Percentiles rank a stretch among this genome's conserved stretches.
Evolutionary conservation across 2,329 filamentous ascomycete species (phyloP).

Genomic region (Monosporascus ibericus): DNA sequence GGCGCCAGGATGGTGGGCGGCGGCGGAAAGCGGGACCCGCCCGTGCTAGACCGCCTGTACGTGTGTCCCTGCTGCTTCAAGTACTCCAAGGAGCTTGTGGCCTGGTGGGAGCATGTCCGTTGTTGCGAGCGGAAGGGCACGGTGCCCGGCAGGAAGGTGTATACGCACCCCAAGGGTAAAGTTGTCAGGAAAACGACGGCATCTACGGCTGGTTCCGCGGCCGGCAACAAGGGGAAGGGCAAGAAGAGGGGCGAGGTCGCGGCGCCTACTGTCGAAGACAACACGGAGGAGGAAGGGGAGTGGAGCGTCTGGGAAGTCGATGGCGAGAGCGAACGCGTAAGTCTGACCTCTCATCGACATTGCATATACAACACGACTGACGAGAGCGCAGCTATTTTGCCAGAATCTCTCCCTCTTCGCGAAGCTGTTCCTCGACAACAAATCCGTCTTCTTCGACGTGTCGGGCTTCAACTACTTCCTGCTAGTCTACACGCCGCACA

Average conservation of each 20-base stretch:
- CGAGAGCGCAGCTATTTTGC: conserved; percentile 63
- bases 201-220: conserved; percentile 20
- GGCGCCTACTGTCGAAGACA: conserved; percentile 30
- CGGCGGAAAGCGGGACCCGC: conserved; percentile 27
- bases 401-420: conserved; percentile 95
- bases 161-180: conserved; percentile 51
- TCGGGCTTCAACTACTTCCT: conserved; percentile 92
- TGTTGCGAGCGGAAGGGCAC: conserved; percentile 46
- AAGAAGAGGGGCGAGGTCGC: conserved; percentile 21
- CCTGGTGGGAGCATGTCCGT: conserved; percentile 53
- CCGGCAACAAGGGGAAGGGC: conserved; percentile 32
- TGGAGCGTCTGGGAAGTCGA: conserved; percentile 92
- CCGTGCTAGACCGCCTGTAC: conserved; percentile 63
- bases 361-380: neutral
- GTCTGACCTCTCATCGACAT: conserved; percentile 18
- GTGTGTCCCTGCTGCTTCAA: conserved; percentile 94
- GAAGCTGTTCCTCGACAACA: conserved; percentile 96
- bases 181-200: conserved; percentile 33
- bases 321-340: conserved; percentile 71
- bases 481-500: conserved; percentile 64
- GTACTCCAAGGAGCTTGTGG: conserved; percentile 63
- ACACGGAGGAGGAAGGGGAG: conserved; percentile 57
- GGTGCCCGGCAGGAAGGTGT: conserved; percentile 67
- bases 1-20: conserved; percentile 22
- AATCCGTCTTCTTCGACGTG: conserved; percentile 97